A percentile compares a stretch with the other conserved stretches of the same genome.
These are phyloP conservation scores for Tricholoma flavovirens DNA, from an alignment of 768 basidiomycete genomes.

Conservation along the genomic window DNA sequence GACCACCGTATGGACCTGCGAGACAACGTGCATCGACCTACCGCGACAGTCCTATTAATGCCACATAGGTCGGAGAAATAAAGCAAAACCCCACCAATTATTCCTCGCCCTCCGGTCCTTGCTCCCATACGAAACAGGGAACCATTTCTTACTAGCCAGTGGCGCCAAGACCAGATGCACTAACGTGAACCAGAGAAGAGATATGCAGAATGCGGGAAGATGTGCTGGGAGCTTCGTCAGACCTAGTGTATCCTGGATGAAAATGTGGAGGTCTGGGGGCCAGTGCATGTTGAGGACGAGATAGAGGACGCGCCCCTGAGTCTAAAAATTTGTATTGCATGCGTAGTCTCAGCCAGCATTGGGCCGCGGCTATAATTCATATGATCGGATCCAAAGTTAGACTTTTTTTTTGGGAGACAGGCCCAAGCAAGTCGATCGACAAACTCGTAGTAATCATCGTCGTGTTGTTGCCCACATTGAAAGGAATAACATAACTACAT, in stretches of 20 bases:
- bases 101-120: slow-evolving; percentile 43
- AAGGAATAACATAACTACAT: no score
- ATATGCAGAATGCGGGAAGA: slow-evolving; percentile 46
- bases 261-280: background rate
- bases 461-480: no score
- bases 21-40: slow-evolving; percentile 69
- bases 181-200: slow-evolving; percentile 52
- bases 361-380: background rate
- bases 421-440: background rate
- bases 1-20: slow-evolving; percentile 65
- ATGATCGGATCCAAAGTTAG: background rate
- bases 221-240: slow-evolving; percentile 51
- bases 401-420: background rate
- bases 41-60: no score
- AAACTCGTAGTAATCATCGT: no score
- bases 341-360: background rate
- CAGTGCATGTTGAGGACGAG: background rate
- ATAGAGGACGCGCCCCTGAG: no score
- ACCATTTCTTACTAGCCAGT: slow-evolving; percentile 38
- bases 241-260: slow-evolving; percentile 27
- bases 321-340: no score
- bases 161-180: slow-evolving; percentile 59
- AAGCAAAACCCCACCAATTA: slow-evolving; percentile 47
- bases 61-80: no score
- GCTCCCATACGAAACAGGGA: slow-evolving; percentile 44